A percentile compares a stretch with the other conserved stretches of the same genome.
phyloP scores from a whole-genome alignment of 768 basidiomycete genomes.

The Mycena leptocephala region DNA sequence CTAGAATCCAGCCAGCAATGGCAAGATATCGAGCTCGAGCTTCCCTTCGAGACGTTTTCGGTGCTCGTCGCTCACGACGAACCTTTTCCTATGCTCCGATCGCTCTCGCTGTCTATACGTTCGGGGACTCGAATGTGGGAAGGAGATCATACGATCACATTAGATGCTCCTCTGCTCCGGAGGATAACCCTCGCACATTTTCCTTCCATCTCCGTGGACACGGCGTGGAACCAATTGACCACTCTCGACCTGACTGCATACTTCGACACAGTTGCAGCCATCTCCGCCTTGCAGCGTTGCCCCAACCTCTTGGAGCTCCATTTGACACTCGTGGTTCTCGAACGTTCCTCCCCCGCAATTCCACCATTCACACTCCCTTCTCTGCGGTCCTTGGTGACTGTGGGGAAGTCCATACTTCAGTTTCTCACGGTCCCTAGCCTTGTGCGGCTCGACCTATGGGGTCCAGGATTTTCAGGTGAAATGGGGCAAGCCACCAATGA shows the following conservation, averaged over 20 bases:
- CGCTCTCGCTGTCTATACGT: not conserved
- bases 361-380: not conserved
- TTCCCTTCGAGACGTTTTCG: not conserved
- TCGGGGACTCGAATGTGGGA: too few species aligned
- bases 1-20: not conserved
- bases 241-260: not conserved
- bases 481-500: not conserved
- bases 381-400: not conserved
- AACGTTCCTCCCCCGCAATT: not conserved
- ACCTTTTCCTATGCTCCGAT: slow-evolving; percentile 12
- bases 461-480: not conserved
- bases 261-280: not conserved
- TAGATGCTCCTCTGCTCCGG: slow-evolving; percentile 2
- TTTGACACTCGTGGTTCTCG: not conserved
- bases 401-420: not conserved
- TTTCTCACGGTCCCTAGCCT: not conserved
- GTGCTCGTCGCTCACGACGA: not conserved
- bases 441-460: not conserved
- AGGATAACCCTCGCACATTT: not conserved
- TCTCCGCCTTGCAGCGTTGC: not conserved
- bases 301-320: not conserved
- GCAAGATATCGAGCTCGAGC: not conserved
- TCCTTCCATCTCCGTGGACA: not conserved
- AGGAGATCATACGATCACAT: not conserved
- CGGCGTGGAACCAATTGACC: slow-evolving; percentile 3